Conservation (phyloP, 768 basidiomycete genomes). For the Boletellus ananas region DNA sequence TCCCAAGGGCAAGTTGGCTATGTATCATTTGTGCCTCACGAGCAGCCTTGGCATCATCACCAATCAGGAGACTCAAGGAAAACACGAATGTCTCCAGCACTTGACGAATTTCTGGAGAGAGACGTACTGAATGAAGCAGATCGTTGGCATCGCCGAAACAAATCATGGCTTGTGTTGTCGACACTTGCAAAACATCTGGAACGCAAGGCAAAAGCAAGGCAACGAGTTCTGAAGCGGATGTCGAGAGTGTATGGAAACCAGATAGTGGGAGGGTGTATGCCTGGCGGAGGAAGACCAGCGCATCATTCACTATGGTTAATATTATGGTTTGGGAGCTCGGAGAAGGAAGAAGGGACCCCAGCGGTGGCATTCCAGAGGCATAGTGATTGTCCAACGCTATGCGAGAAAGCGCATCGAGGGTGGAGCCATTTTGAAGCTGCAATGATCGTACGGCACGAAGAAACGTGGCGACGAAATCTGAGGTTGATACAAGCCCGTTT, state of each 20-base stretch:
- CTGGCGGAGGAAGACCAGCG: conserved; percentile 53
- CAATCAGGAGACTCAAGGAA: conserved; percentile 56
- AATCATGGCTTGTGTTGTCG: conserved; percentile 55
- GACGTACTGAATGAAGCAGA: conserved; percentile 48
- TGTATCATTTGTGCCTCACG: conserved; percentile 72
- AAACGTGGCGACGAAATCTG: conserved; percentile 61
- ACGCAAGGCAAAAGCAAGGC: conserved; percentile 59
- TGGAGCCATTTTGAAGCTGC: conserved; percentile 59
- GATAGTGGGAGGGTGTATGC: conserved; percentile 51
- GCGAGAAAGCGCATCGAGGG: conserved; percentile 67
- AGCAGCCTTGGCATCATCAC: conserved; percentile 67
- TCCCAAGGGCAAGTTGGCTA: conserved; percentile 56
- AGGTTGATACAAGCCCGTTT: conserved; percentile 51
- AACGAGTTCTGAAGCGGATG: conserved; percentile 62
- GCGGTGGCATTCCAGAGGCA: conserved; percentile 47
- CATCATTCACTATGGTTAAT: conserved; percentile 57
- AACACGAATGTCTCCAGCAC: conserved; percentile 58
- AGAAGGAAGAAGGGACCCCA: conserved; percentile 53
- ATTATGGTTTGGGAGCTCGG: conserved; percentile 46
- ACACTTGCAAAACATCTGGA: conserved; percentile 57
- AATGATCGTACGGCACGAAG: conserved; percentile 63
- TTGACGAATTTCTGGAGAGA: conserved; percentile 51
- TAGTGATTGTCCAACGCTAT: conserved; percentile 63
- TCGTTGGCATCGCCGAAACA: conserved; percentile 48
- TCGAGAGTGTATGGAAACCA: conserved; percentile 50